Evolutionary conservation across 2,329 filamentous ascomycete genomes (phyloP).

Genomic region (Pezicula rhizophila): DNA sequence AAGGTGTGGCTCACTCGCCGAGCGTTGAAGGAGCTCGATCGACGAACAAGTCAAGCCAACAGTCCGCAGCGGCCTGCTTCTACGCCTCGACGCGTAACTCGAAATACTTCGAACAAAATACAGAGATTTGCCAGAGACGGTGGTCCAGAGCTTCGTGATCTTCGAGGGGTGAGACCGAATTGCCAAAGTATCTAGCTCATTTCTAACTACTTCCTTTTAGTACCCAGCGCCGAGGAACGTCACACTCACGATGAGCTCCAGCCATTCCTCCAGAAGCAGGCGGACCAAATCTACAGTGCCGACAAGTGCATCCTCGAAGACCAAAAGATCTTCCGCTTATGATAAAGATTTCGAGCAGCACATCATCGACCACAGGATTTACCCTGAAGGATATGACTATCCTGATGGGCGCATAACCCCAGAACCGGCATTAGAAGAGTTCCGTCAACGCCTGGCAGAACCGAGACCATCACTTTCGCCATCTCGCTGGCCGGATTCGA

Average conservation of each 20-base stretch:
- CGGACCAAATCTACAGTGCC: conserved; percentile 13
- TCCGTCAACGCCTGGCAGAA: conserved; percentile 21
- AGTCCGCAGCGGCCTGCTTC: conserved; percentile 1
- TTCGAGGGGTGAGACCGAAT: conserved; percentile 26
- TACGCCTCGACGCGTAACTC: background rate
- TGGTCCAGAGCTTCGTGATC: conserved; percentile 29
- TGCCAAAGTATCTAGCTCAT: conserved; percentile 5
- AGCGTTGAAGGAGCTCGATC: conserved; percentile 24
- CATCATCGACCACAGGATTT: conserved; percentile 29
- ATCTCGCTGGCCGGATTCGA: conserved; percentile 27
- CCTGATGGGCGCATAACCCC: conserved; percentile 17
- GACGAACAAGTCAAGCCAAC: conserved; percentile 12
- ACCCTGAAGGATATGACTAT: conserved; percentile 22
- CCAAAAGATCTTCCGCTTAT: conserved; percentile 24
- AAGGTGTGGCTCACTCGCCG: conserved; percentile 21
- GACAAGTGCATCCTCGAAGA: conserved; percentile 8
- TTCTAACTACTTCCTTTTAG: conserved; percentile 13
- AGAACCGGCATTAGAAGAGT: conserved; percentile 24
- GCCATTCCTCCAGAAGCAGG: conserved; percentile 11
- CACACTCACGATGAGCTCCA: conserved; percentile 16
- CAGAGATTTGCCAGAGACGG: conserved; percentile 26
- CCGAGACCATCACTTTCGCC: conserved; percentile 30
- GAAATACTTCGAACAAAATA: conserved; percentile 8
- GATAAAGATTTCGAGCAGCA: conserved; percentile 31
- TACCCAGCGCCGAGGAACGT: conserved; percentile 14